These are phyloP conservation scores for Aureobasidium sp. DNA, from an alignment of 2,329 filamentous ascomycete species.

Conservation along the genomic window DNA sequence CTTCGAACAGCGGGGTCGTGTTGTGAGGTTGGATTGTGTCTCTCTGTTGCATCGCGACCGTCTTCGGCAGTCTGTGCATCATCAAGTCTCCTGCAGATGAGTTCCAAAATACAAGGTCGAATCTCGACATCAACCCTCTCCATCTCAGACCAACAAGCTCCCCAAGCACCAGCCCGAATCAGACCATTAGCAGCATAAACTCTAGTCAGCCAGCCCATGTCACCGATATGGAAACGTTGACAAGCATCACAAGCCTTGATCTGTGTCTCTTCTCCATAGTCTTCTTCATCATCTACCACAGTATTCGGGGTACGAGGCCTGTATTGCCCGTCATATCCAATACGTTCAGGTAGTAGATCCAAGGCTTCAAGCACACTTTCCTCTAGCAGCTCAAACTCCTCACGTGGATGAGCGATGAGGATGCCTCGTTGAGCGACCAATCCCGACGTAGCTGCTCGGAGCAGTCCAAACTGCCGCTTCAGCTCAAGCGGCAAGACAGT, in stretches of 20 bases:
- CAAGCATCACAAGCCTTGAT: slow-evolving; percentile 29
- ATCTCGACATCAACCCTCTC: slow-evolving; percentile 96
- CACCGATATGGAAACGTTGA: slow-evolving; percentile 35
- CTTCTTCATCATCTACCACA: slow-evolving; percentile 14
- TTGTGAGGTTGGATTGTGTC: not conserved
- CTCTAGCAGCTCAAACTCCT: slow-evolving; percentile 73
- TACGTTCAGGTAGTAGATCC: slow-evolving; percentile 50
- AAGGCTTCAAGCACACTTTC: slow-evolving; percentile 69
- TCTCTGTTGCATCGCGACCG: slow-evolving; percentile 18
- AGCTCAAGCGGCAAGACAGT: slow-evolving; percentile 51
- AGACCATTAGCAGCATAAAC: slow-evolving; percentile 92
- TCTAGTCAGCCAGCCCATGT: slow-evolving; percentile 60
- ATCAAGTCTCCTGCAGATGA: slow-evolving; percentile 54
- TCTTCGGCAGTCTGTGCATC: slow-evolving; percentile 39
- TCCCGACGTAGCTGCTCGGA: slow-evolving; percentile 65
- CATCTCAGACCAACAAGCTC: slow-evolving; percentile 94
- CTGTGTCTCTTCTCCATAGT: slow-evolving; percentile 28
- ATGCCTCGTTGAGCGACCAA: slow-evolving; percentile 68
- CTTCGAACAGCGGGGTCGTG: not conserved
- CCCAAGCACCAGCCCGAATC: slow-evolving; percentile 88
- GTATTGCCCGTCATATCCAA: slow-evolving; percentile 7
- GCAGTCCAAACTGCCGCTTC: slow-evolving; percentile 39
- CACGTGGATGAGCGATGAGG: slow-evolving; percentile 68
- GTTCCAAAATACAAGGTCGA: slow-evolving; percentile 60
- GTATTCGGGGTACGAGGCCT: slow-evolving; percentile 2